Evolutionary conservation across 2,329 filamentous ascomycete genomes (phyloP).

Genomic region (Dactylonectria estremocensis): DNA sequence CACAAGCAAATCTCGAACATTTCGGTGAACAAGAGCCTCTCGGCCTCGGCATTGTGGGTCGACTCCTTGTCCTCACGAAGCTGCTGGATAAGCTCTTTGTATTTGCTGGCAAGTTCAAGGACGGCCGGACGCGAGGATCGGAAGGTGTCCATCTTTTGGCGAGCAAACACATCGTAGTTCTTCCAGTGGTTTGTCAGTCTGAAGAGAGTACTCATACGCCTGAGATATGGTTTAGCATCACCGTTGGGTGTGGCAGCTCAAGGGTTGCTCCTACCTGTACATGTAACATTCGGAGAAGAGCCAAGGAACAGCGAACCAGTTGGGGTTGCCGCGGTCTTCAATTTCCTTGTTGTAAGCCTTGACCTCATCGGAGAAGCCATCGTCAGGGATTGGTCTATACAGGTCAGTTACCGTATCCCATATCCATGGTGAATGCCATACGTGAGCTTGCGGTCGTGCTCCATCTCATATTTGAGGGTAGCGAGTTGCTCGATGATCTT

Average conservation of each 20-base stretch:
- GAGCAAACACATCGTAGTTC: slow-evolving; percentile 88
- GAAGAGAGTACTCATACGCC: slow-evolving; percentile 87
- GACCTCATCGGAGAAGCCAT: slow-evolving; percentile 85
- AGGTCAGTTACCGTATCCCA: slow-evolving; percentile 24
- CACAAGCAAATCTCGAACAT: slow-evolving; percentile 98
- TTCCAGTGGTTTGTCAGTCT: slow-evolving; percentile 86
- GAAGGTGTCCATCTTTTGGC: slow-evolving; percentile 94
- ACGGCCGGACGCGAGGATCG: slow-evolving; percentile 91
- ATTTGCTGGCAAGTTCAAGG: slow-evolving; percentile 84
- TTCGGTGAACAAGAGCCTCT: slow-evolving; percentile 86
- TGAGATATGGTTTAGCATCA: slow-evolving; percentile 28
- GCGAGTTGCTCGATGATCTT: slow-evolving; percentile 84
- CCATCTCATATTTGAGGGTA: slow-evolving; percentile 92
- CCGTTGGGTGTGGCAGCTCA: not conserved
- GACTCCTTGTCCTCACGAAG: slow-evolving; percentile 69
- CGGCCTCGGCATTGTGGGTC: slow-evolving; percentile 74
- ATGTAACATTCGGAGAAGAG: slow-evolving; percentile 95
- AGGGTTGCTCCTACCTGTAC: slow-evolving; percentile 72
- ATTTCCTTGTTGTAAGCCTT: slow-evolving; percentile 89
- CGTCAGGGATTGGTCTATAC: slow-evolving; percentile 79
- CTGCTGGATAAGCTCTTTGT: slow-evolving; percentile 80
- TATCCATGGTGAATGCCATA: slow-evolving; percentile 58
- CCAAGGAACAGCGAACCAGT: slow-evolving; percentile 91
- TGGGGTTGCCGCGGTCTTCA: slow-evolving; percentile 78
- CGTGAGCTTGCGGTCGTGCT: slow-evolving; percentile 87